Base-by-base conservation (phyloP, 371 early-diverging fungal species). In the Mortierella sp. region DNA sequence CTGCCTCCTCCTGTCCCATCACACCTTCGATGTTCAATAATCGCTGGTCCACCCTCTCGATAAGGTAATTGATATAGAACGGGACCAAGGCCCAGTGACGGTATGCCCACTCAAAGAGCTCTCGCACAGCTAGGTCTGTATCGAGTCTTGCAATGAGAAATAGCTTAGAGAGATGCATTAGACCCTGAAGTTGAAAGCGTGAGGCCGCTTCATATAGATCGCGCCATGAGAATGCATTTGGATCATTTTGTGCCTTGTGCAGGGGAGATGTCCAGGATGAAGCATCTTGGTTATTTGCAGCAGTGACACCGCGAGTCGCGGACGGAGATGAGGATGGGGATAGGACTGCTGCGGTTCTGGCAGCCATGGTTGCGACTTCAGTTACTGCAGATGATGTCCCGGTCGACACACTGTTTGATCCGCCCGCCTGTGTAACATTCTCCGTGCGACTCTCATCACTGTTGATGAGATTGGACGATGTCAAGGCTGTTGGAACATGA, bases 31-130 rank as follows among this genome's bases (percentile, higher is more conserved):
- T 23, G 3, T 37, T 54, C 27, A 60, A 26, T 23, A 51, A 21
- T 19, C 14, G 42, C 24, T 42, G 60, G 23, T 55, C 56, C 5
- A 71, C 49, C n/a, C 48, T 31, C 23, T 71, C 71, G 12, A 71
- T 64, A 49, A 71, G 19, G 31, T 55, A 71, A 26, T 60, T 59
- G 42, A 51, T 56, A 48, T 73, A 73, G 17, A 42, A 48, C 0
- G 73, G 73, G 12, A 73, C 62, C 6, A 73, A 50, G 15, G n/a
- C 49, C 50, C 48, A 57, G 21, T 67, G 49, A 6, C 23, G 68
- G 26, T 67, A 73, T 2, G 68, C 64, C 75, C 75, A 73, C 39
- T 67, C 68, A 44, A 73, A 67, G 14, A 73, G 51, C 52, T 73
- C 75, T 3, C 34, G 50, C 7, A 73, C 27, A 3, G 63, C 75